Conservation (phyloP, 192 early-diverging fungal genomes). For the Coemansia sp. region DNA sequence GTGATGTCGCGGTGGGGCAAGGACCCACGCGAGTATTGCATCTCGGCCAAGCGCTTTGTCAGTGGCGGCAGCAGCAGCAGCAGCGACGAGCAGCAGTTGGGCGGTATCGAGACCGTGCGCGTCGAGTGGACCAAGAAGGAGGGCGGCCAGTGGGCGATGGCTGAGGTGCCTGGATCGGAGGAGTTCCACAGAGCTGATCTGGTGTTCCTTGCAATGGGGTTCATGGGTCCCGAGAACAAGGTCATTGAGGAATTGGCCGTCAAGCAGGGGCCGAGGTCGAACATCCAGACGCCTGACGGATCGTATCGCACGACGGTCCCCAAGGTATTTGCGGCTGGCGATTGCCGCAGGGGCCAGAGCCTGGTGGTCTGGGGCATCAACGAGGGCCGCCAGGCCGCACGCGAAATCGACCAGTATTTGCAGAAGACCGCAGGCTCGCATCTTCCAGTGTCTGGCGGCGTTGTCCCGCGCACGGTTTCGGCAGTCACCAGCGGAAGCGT, state of each 20-base stretch:
- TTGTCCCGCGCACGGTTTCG: slow-evolving; percentile 64
- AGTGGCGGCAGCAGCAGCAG: slow-evolving; percentile 74
- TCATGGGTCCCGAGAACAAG: slow-evolving; percentile 89
- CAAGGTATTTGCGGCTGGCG: slow-evolving; percentile 95
- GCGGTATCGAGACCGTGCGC: slow-evolving; percentile 91
- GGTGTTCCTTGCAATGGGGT: slow-evolving; percentile 94
- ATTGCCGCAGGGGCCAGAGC: slow-evolving; percentile 94
- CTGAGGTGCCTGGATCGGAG: slow-evolving; percentile 83
- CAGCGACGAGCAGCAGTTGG: slow-evolving; percentile 66
- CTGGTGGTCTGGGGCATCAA: slow-evolving; percentile 99
- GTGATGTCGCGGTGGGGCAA: slow-evolving; percentile 84
- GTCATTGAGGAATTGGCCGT: slow-evolving; percentile 80
- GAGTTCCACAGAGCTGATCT: slow-evolving; percentile 87
- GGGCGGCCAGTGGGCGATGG: slow-evolving; percentile 83
- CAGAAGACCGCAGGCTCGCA: slow-evolving; percentile 65
- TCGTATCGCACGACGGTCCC: slow-evolving; percentile 76
- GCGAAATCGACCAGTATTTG: slow-evolving; percentile 87
- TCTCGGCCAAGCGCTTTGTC: slow-evolving; percentile 96
- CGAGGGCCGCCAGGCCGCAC: slow-evolving; percentile 93
- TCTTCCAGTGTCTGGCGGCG: slow-evolving; percentile 87
- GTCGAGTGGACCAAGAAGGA: slow-evolving; percentile 94
- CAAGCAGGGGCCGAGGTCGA: slow-evolving; percentile 74
- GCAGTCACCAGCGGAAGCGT: not conserved
- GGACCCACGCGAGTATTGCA: slow-evolving; percentile 94
- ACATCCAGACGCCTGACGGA: slow-evolving; percentile 79